phyloP scores from a whole-genome alignment of 352 stramenopile genomes.

The Phytophthora idaei region DNA sequence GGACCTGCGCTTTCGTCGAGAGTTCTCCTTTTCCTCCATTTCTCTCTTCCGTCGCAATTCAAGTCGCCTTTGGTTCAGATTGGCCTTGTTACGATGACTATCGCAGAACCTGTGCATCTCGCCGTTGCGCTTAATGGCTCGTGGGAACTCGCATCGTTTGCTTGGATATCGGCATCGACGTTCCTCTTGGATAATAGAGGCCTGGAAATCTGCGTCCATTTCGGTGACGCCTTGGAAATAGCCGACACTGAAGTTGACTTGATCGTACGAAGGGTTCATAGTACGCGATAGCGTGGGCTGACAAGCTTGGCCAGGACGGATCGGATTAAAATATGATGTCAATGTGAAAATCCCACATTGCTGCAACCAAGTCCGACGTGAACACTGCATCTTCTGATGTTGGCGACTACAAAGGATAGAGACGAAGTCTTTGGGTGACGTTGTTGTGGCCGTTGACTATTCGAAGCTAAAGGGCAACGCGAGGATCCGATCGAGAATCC shows the following conservation, averaged over 20 bases:
- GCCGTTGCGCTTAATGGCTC: conserved; percentile 46
- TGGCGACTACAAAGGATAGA: conserved; percentile 6
- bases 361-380: not conserved
- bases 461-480: conserved; percentile 4
- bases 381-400: not conserved
- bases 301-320: conserved; percentile 7
- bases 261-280: conserved; percentile 14
- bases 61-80: conserved; percentile 57
- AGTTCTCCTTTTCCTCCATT: conserved; percentile 3
- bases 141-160: conserved; percentile 43
- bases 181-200: conserved; percentile 16
- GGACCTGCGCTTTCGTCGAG: conserved; percentile 3
- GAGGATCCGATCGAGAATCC: conserved; percentile 19
- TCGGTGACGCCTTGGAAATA: conserved; percentile 4
- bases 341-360: not conserved
- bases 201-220: conserved; percentile 4
- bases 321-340: conserved; percentile 19
- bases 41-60: conserved; percentile 42
- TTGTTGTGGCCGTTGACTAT: conserved; percentile 20
- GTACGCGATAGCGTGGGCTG: not conserved
- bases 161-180: conserved; percentile 42
- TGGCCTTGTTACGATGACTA: conserved; percentile 50
- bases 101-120: conserved; percentile 56
- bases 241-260: conserved; percentile 4
- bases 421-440: conserved; percentile 17